Percentiles rank a stretch among this genome's conserved stretches.
Conservation (phyloP, 306 rosid species). For the Vigna hirtella region DNA sequence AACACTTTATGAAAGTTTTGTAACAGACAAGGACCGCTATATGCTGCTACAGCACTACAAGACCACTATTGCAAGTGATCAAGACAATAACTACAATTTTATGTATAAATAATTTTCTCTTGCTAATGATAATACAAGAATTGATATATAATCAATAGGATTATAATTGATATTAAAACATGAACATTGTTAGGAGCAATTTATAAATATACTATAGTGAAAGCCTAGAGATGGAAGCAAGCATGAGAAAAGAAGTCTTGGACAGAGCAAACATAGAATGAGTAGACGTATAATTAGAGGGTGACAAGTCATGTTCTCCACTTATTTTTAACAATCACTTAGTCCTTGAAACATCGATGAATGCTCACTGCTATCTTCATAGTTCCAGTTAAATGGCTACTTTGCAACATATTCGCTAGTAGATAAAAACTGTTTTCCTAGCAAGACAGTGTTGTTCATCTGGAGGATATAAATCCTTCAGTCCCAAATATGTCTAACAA, state of each 20-base stretch:
- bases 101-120: not conserved
- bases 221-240: slow-evolving; percentile 22
- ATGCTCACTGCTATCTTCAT: slow-evolving; percentile 9
- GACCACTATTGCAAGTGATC: not conserved
- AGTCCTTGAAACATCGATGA: slow-evolving; percentile 5
- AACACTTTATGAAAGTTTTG: not conserved
- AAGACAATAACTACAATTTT: not conserved
- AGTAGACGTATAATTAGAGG: slow-evolving; percentile 10
- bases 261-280: slow-evolving; percentile 11
- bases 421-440: slow-evolving; percentile 2
- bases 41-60: not conserved
- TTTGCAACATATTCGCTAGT: slow-evolving; percentile 25
- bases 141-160: not conserved
- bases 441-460: slow-evolving; percentile 13
- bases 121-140: slow-evolving; percentile 22
- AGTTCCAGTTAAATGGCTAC: slow-evolving; percentile 21
- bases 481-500: slow-evolving; percentile 27
- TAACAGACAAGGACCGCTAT: not conserved
- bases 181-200: not conserved
- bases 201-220: not conserved
- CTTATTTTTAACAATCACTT: slow-evolving; percentile 21
- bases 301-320: slow-evolving; percentile 7
- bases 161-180: not conserved
- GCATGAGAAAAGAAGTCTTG: not conserved
- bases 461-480: slow-evolving; percentile 29